Percentiles rank a stretch among this genome's conserved stretches.
Evolutionary conservation across 192 early-diverging fungal species (phyloP).

Genomic region (Helicostylum pulchrum): DNA sequence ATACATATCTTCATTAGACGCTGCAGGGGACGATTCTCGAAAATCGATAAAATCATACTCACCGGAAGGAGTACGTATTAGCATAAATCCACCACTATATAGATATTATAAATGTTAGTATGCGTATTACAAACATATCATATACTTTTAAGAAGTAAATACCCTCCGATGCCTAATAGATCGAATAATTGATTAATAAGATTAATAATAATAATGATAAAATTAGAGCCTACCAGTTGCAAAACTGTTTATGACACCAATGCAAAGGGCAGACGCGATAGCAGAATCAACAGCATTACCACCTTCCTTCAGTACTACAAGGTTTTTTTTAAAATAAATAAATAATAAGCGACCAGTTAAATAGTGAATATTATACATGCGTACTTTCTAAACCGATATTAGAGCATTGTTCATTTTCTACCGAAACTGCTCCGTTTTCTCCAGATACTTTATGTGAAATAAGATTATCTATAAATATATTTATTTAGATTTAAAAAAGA

Average conservation of each 20-base stretch:
- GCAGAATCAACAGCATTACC: constrained; percentile 89
- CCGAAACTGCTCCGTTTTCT: constrained; percentile 49
- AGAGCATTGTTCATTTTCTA: constrained; percentile 66
- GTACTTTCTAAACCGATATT: constrained; percentile 60
- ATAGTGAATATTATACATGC: background rate
- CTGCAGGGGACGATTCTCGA: constrained; percentile 77
- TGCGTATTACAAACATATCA: background rate
- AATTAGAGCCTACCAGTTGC: constrained; percentile 55
- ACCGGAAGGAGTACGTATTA: constrained; percentile 61
- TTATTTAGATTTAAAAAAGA: background rate
- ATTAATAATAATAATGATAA: background rate
- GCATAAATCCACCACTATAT: constrained; percentile 86
- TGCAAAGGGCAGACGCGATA: constrained; percentile 78
- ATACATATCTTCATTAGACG: constrained; percentile 75
- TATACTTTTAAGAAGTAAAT: background rate
- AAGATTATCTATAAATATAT: background rate
- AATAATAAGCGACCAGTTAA: background rate
- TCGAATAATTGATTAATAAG: background rate
- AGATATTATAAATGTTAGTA: background rate
- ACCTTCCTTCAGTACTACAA: constrained; percentile 67
- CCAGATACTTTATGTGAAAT: background rate
- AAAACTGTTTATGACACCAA: constrained; percentile 84
- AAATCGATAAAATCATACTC: constrained; percentile 79
- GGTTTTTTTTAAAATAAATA: background rate
- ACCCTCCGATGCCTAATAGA: constrained; percentile 65